phyloP scores from a whole-genome alignment of 192 early-diverging fungal genomes.

The Rhizoclosmatium globosum region DNA sequence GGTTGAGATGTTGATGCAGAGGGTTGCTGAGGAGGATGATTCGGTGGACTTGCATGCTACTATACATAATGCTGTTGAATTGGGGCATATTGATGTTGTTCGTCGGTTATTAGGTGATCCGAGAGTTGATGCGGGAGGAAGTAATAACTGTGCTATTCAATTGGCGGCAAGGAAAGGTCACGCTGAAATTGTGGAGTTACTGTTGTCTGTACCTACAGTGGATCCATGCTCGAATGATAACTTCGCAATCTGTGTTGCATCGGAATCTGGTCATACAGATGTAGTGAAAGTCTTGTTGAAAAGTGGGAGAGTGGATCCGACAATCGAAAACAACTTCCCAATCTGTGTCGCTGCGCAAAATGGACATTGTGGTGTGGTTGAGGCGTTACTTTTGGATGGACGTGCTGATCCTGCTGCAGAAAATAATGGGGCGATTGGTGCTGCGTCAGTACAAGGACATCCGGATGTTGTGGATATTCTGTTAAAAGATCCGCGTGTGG shows the following conservation, averaged over 20 bases:
- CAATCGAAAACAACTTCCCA: not conserved
- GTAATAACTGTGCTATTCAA: not conserved
- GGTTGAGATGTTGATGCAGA: not conserved
- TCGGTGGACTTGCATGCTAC: slow-evolving; percentile 2
- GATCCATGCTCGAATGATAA: slow-evolving; percentile 4
- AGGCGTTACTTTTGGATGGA: not conserved
- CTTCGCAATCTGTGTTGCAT: slow-evolving; percentile 20
- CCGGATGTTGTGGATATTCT: slow-evolving; percentile 1
- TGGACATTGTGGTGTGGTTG: not conserved
- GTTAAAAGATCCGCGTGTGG: slow-evolving; percentile 3
- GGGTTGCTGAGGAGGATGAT: not conserved
- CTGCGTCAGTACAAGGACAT: not conserved
- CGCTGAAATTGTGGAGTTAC: slow-evolving; percentile 22
- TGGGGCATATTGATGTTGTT: slow-evolving; percentile 4
- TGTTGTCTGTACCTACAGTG: slow-evolving; percentile 7
- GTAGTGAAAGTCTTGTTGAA: slow-evolving; percentile 11
- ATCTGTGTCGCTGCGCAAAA: not conserved
- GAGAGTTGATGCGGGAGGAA: not conserved
- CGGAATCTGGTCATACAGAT: not conserved
- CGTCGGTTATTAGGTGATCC: not conserved
- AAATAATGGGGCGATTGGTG: not conserved
- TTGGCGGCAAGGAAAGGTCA: not conserved
- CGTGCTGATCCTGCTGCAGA: not conserved
- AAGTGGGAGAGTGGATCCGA: not conserved
- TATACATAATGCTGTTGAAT: not conserved